Conservation (phyloP, 1,139 yeast genomes). For the Petasospora rhodanensis region DNA sequence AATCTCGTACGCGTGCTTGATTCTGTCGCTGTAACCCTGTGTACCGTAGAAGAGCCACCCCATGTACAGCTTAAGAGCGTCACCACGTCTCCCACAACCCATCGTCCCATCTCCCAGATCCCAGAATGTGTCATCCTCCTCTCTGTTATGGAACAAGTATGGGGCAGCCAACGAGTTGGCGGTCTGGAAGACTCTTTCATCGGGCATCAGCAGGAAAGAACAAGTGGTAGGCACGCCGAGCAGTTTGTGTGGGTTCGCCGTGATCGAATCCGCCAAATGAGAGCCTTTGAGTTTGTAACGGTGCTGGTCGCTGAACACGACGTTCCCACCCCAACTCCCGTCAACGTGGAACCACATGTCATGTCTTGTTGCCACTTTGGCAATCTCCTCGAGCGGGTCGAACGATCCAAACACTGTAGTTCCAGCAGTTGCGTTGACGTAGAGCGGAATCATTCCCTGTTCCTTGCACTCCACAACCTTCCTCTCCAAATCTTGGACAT, state of each 20-base stretch:
- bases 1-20: constrained; percentile 68
- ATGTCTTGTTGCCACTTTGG: constrained; percentile 49
- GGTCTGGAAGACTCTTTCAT: constrained; percentile 57
- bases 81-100: constrained; percentile 91
- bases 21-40: constrained; percentile 49
- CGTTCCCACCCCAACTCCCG: constrained; percentile 92
- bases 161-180: constrained; percentile 81
- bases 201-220: constrained; percentile 71
- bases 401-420: constrained; percentile 86
- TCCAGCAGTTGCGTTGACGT: constrained; percentile 82
- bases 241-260: constrained; percentile 86
- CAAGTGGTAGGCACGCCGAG: constrained; percentile 89
- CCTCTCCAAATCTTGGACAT: constrained; percentile 40
- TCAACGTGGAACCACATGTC: constrained; percentile 77
- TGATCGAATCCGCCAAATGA: constrained; percentile 69
- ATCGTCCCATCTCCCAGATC: constrained; percentile 88
- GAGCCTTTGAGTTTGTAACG: constrained; percentile 50
- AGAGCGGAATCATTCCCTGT: constrained; percentile 66
- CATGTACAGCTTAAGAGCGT: constrained; percentile 71
- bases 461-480: constrained; percentile 40
- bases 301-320: constrained; percentile 57
- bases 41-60: constrained; percentile 82
- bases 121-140: constrained; percentile 39
- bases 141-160: constrained; percentile 69
- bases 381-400: constrained; percentile 60